Conservation (phyloP, 768 basidiomycete species). For the Pulveroboletus sp. region DNA sequence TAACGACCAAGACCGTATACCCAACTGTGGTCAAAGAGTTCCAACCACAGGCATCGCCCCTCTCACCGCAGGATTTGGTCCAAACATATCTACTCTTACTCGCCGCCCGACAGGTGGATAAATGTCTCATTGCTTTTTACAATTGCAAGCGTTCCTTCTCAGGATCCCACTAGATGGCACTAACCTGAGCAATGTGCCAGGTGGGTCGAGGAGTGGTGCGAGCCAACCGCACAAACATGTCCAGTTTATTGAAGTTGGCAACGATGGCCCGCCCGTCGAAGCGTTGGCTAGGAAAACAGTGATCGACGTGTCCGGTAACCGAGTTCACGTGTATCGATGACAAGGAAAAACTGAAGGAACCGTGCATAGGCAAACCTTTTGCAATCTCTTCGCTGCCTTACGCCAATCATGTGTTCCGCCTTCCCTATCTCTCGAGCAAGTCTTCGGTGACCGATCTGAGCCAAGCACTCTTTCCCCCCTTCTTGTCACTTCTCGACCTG, state of each 20-base stretch:
- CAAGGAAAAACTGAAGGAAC: conserved; percentile 1
- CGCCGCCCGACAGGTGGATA: conserved; percentile 58
- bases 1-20: neutral
- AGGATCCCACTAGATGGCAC: neutral
- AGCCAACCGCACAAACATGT: conserved; percentile 90
- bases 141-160: conserved; percentile 55
- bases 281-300: conserved; percentile 51
- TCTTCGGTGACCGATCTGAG: conserved; percentile 42
- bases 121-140: conserved; percentile 77
- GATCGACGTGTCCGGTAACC: conserved; percentile 42
- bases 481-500: conserved; percentile 73
- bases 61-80: conserved; percentile 73
- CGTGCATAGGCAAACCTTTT: conserved; percentile 62
- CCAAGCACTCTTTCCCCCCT: conserved; percentile 50
- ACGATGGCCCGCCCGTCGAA: conserved; percentile 74
- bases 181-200: conserved; percentile 33
- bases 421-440: conserved; percentile 22
- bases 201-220: conserved; percentile 76
- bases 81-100: conserved; percentile 69
- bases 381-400: conserved; percentile 64
- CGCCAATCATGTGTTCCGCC: conserved; percentile 72
- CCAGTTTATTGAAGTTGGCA: conserved; percentile 71
- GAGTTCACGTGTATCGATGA: neutral
- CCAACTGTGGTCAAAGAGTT: conserved; percentile 46
- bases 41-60: conserved; percentile 71